phyloP scores from a whole-genome alignment of 257 asterid genomes.

The Nicotiana attenuata region DNA sequence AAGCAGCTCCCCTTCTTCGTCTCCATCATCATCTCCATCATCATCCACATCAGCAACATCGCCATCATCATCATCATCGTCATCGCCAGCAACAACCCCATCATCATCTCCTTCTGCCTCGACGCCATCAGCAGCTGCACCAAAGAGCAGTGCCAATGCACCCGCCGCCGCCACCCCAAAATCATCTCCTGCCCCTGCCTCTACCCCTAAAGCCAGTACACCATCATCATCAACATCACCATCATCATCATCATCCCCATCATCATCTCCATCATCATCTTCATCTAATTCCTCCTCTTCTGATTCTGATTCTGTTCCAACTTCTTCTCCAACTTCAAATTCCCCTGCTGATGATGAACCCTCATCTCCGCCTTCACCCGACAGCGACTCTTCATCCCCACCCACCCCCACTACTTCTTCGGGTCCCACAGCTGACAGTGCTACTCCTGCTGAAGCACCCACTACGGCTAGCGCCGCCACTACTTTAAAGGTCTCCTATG shows the following conservation, averaged over 20 bases:
- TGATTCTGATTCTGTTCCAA: not conserved
- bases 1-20: constrained; percentile 25
- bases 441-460: constrained; percentile 25
- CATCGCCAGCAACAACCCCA: constrained; percentile 9
- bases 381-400: constrained; percentile 21
- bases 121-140: constrained; percentile 2
- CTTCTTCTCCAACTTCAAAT: not conserved
- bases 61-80: constrained; percentile 27
- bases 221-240: constrained; percentile 10
- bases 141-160: constrained; percentile 27
- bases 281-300: constrained; percentile 11
- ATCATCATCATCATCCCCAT: not conserved
- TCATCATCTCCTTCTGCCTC: constrained; percentile 12
- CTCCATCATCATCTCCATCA: constrained; percentile 1
- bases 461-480: constrained; percentile 19
- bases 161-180: not conserved
- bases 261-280: constrained; percentile 6
- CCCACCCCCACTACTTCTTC: not conserved
- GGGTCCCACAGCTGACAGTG: constrained; percentile 22
- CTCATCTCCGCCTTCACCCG: constrained; percentile 42
- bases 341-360: constrained; percentile 32
- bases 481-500: constrained; percentile 42
- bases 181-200: constrained; percentile 11
- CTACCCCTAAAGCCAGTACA: constrained; percentile 8
- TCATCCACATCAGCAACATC: not conserved